Evolutionary conservation across 139 green algal species (phyloP).

Genomic region (Auxenochlorella pyrenoidosa): DNA sequence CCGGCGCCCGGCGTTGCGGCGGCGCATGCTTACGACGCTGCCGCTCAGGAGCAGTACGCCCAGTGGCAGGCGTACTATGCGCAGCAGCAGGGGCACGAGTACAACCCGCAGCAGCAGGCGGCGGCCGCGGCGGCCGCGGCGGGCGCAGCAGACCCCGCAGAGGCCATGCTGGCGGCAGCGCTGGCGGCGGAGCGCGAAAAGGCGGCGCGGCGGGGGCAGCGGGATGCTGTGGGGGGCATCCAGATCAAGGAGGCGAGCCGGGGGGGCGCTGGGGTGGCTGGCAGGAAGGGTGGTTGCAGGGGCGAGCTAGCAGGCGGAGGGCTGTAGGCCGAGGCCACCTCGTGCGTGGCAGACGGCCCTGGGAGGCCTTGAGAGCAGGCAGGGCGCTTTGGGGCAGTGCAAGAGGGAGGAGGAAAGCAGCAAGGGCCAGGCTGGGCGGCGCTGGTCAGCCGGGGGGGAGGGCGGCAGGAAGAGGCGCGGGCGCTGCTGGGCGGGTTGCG

Average conservation of each 20-base stretch:
- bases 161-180: constrained; percentile 56
- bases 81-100: constrained; percentile 8
- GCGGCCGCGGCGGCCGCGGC: constrained; percentile 17
- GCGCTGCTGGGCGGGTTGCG: too few species aligned
- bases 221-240: constrained; percentile 42
- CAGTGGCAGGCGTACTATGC: constrained; percentile 8
- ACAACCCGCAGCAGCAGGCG: constrained; percentile 6
- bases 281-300: neutral
- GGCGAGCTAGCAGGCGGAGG: too few species aligned
- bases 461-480: too few species aligned
- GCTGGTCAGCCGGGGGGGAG: too few species aligned
- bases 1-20: neutral
- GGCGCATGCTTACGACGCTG: neutral
- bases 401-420: too few species aligned
- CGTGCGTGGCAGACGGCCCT: too few species aligned
- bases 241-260: constrained; percentile 69
- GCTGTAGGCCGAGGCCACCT: too few species aligned
- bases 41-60: constrained; percentile 14
- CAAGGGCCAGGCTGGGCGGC: too few species aligned
- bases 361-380: too few species aligned
- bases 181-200: constrained; percentile 59
- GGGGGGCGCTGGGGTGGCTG: neutral
- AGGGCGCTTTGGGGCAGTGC: too few species aligned
- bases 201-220: constrained; percentile 40
- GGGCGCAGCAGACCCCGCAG: neutral